These are phyloP conservation scores for Agarophyton chilense DNA, from an alignment of 23 red algal genomes.

Conservation along the genomic window DNA sequence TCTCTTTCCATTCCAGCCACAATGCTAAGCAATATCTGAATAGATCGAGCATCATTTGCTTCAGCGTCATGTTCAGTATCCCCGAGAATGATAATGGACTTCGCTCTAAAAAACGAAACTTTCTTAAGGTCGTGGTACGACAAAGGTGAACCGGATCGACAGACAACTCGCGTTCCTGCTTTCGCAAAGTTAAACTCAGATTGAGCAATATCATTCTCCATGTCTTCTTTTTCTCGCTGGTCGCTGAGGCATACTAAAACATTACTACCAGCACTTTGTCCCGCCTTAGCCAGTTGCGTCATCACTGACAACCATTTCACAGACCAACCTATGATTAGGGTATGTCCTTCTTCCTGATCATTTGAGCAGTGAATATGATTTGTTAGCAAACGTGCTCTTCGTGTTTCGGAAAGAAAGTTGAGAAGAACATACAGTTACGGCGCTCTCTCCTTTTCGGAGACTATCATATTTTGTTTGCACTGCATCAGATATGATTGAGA, in stretches of 20 bases:
- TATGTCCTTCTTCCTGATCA: slow-evolving; percentile 58
- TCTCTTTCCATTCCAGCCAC: slow-evolving; percentile 60
- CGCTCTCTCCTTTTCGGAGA: slow-evolving; percentile 59
- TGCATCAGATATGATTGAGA: slow-evolving; percentile 68
- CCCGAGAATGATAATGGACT: slow-evolving; percentile 67
- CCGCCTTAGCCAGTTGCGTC: slow-evolving; percentile 65
- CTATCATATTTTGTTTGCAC: slow-evolving; percentile 74
- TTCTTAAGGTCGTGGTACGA: slow-evolving; percentile 54
- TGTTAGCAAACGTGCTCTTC: neutral
- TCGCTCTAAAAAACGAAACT: slow-evolving; percentile 54
- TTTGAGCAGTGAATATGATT: neutral
- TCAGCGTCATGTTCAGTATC: slow-evolving; percentile 60
- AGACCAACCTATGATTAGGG: slow-evolving; percentile 66
- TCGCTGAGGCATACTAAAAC: slow-evolving; percentile 70
- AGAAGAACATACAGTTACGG: slow-evolving; percentile 39
- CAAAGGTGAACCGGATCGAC: slow-evolving; percentile 62
- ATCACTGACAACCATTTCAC: slow-evolving; percentile 67
- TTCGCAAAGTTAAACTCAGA: slow-evolving; percentile 69
- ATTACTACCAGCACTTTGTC: slow-evolving; percentile 48
- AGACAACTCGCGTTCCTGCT: slow-evolving; percentile 57
- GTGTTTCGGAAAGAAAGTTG: neutral
- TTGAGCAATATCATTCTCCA: slow-evolving; percentile 71
- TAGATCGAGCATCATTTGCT: slow-evolving; percentile 57
- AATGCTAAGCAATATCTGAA: slow-evolving; percentile 62
- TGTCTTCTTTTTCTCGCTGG: slow-evolving; percentile 67